phyloP scores from a whole-genome alignment of 1,139 yeast genomes.

The Magnusiomyces paraingens region DNA sequence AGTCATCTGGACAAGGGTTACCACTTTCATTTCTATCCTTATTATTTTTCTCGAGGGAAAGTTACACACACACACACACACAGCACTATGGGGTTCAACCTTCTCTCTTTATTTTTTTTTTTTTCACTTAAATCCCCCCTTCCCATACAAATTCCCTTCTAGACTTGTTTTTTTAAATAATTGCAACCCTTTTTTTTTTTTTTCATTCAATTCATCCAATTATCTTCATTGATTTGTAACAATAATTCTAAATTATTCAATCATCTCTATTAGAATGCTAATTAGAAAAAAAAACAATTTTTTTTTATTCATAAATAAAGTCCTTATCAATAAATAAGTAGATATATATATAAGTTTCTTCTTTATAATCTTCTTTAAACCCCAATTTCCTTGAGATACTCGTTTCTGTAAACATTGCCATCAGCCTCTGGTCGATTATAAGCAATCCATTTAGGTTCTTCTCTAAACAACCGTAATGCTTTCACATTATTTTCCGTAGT shows the following conservation, averaged over 20 bases:
- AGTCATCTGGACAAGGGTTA: too few relatives aligned
- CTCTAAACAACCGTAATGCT: constrained; percentile 82
- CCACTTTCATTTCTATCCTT: too few relatives aligned
- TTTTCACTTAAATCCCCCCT: too few relatives aligned
- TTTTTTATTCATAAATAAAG: too few relatives aligned
- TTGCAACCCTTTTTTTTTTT: neutral
- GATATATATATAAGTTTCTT: too few relatives aligned
- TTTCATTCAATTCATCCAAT: neutral
- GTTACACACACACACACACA: neutral
- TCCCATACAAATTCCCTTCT: too few relatives aligned
- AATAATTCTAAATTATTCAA: too few relatives aligned
- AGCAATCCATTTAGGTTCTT: constrained; percentile 96
- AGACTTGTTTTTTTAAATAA: too few relatives aligned
- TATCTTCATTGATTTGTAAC: neutral
- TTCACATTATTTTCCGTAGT: constrained; percentile 55
- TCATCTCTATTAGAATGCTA: neutral
- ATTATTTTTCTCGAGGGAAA: neutral
- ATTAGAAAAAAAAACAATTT: neutral
- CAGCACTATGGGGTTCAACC: too few relatives aligned
- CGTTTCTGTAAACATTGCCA: constrained; percentile 36
- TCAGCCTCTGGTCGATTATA: constrained; percentile 57
- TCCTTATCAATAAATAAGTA: too few relatives aligned
- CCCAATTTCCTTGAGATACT: constrained; percentile 33
- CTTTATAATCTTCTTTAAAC: too few relatives aligned
- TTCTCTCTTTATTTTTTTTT: too few relatives aligned